Base-by-base conservation (phyloP, 2,329 filamentous ascomycete species). In the Fusarium sp. region DNA sequence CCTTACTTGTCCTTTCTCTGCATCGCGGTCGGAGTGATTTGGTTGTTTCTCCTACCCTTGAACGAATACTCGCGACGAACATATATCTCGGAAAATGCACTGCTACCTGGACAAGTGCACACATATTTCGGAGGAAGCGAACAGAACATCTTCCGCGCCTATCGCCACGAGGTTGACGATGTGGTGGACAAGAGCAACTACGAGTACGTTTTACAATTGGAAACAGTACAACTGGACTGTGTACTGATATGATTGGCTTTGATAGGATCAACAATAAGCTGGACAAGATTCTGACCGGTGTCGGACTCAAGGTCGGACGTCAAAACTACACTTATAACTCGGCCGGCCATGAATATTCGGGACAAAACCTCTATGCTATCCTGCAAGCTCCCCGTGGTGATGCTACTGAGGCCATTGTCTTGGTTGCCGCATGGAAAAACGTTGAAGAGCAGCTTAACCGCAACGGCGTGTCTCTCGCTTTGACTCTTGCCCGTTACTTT, bases 71-170 rank as follows among this genome's bases (percentile, higher is more conserved):
- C 94, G 53, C 90, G 96, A 71, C 87, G 89, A 65, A 99, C 95
- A 2, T 99, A 99, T 81, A 96, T 99, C 62, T 98, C 95, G 45
- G 96, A 99, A 81, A 99, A 99, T 79, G 96, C 96, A 14, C 89
- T 99, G 34, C 85, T 99, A 16, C 96, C 96, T 0, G 96, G 95
- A 4, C 96, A 99, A 81, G 96, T 98, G 11, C 95, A 98, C 82
- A 97, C 96, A 3, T 99, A 99, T 81, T 99, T 99, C 78, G 91
- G 93, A 9, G 96, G 96, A 20, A 97, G 94, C 80, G 96, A 99
- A 79, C 95, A 98, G 83, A 92, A 98, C 80, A 89, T 98, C 71
- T 95, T 98, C 77, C 88, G 94, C 49, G 96, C 94, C 10, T 98
- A 97, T 80, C 90, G 92, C 76, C 90, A 93, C 77, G 96, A 98